Conservation (phyloP, 257 asterid genomes). For the Salvia rosmarinus region DNA sequence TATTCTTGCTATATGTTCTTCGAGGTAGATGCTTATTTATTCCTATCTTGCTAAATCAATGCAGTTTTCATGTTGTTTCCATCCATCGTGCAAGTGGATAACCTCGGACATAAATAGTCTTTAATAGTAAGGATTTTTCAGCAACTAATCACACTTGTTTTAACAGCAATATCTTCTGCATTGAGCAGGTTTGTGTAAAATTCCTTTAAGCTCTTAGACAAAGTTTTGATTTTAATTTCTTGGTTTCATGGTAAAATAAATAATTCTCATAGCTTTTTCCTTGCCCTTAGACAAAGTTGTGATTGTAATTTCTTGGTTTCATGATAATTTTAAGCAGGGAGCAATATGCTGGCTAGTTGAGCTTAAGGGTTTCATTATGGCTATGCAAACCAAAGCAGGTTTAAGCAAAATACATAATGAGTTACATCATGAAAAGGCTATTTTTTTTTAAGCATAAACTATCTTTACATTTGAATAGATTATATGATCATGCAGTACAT, state of each 20-base stretch:
- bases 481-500: neutral
- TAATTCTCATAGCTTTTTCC: constrained; percentile 23
- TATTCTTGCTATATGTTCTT: neutral
- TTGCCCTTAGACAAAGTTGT: constrained; percentile 19
- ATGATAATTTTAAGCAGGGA: neutral
- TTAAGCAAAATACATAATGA: neutral
- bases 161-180: neutral
- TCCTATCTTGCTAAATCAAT: neutral
- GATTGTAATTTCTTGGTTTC: neutral
- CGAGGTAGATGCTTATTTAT: neutral
- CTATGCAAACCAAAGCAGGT: neutral
- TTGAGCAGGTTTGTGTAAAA: no score
- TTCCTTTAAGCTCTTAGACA: no score
- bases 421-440: neutral
- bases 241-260: no score
- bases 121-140: neutral
- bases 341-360: neutral
- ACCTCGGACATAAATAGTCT: no score
- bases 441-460: neutral
- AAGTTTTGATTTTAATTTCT: no score
- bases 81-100: no score
- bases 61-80: neutral
- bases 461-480: neutral
- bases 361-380: neutral
- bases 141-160: no score